Percentiles rank a stretch among this genome's conserved stretches.
phyloP scores from a whole-genome alignment of 2,329 filamentous ascomycete genomes.

The Cladosporium colombiae region DNA sequence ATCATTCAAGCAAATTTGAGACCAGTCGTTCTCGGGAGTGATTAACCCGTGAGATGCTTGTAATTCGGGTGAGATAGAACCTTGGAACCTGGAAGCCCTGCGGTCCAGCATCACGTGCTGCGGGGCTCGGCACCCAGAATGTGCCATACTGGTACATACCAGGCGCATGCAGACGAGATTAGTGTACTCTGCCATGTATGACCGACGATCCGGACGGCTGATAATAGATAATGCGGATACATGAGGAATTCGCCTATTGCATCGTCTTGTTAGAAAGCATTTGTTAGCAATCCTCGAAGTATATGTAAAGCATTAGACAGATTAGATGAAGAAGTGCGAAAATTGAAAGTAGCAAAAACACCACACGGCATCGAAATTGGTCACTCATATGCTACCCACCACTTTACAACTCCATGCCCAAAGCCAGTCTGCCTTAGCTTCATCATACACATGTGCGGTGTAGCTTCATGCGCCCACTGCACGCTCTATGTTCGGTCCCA shows the following conservation, averaged over 20 bases:
- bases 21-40: too few relatives aligned
- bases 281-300: too few relatives aligned
- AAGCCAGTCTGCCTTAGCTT: neutral
- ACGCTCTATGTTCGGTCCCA: neutral
- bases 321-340: too few relatives aligned
- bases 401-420: neutral
- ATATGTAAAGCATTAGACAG: too few relatives aligned
- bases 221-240: neutral
- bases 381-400: neutral
- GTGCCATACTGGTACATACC: neutral
- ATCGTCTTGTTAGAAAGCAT: neutral
- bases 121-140: neutral
- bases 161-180: neutral
- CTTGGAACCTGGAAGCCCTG: too few relatives aligned
- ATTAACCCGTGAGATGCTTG: too few relatives aligned
- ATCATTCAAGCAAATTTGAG: too few relatives aligned
- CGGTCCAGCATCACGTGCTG: neutral
- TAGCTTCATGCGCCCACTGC: neutral
- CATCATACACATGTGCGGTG: neutral
- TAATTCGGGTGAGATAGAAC: too few relatives aligned
- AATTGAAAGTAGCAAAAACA: neutral
- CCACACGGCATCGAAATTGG: neutral
- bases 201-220: neutral
- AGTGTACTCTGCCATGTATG: neutral
- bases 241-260: neutral